Evolutionary conservation across 345 rosid species (phyloP), one percentile per base, ranked within the genome.

Genomic region (Murraya paniculata): DNA sequence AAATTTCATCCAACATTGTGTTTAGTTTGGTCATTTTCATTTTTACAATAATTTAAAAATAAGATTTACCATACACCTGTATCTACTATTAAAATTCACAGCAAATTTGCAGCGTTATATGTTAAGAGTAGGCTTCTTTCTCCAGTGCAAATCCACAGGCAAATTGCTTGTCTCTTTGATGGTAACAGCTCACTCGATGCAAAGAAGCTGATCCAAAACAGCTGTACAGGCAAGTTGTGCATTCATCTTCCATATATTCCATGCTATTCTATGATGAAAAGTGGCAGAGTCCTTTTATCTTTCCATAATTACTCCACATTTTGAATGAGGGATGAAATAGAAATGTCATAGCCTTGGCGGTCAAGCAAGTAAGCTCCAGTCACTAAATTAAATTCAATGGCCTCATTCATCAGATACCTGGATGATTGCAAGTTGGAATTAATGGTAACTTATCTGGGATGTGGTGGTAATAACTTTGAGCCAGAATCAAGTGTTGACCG

Each of bases 361-460:
- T 33, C 16, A 24, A 72, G 64, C 72, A 5, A 6, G 35, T 14
- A 31, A 36, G 14, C 71, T 55, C 28, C 33, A 27, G 10, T 27
- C 21, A 10, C 57, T 28, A 39, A 38, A 62, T 45, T 22, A 38
- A 25, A 25, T 31, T 28, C 61, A 74, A 45, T 18, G 61, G 78
- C 8, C 21, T 24, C 5, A 62, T 18, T 33, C 5, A 62, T 9
- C 11, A 16, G 25, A 61, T 22, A 10, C 71, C 70, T 31, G 78
- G n/a, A 48, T 48, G 41, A 45, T 48, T 9, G 21, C 22, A 39
- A 57, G 19, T 59, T 24, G 30, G 27, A 16, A 5, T 25, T 68
- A 72, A 76, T 53, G 5, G 16, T n/a, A 33, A 50, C 10, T 64
- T 75, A 62, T 68, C 59, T 80, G 21, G 2, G 22, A 71, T 39